phyloP scores from a whole-genome alignment of 1,139 yeast genomes.

The Candida mesenterica region DNA sequence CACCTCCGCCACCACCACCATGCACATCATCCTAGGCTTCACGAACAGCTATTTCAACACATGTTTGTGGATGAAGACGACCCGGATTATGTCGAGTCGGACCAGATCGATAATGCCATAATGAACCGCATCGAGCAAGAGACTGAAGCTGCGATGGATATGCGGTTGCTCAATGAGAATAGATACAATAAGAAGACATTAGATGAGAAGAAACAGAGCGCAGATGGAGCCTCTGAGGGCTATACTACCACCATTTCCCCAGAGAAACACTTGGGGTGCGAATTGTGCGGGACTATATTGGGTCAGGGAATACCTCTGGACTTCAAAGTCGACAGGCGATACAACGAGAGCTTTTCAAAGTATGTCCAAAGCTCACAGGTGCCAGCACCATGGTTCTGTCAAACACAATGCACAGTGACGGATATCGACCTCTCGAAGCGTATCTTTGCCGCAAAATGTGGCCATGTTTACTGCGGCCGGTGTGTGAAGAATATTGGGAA shows the following conservation, averaged over 20 bases:
- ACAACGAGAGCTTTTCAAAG: conserved; percentile 25
- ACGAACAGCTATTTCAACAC: neutral
- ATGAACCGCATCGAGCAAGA: conserved; percentile 44
- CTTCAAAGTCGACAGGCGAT: conserved; percentile 36
- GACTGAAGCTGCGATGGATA: conserved; percentile 36
- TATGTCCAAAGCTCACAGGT: conserved; percentile 33
- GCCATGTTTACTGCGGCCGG: conserved; percentile 85
- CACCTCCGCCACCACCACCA: neutral
- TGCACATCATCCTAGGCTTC: neutral
- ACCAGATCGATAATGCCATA: conserved; percentile 29
- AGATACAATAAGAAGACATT: conserved; percentile 29
- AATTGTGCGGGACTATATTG: conserved; percentile 64
- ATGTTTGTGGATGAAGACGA: conserved; percentile 6
- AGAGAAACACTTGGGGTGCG: conserved; percentile 49
- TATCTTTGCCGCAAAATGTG: conserved; percentile 71
- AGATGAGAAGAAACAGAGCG: conserved; percentile 28
- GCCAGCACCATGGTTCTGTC: conserved; percentile 66
- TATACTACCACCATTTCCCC: conserved; percentile 41
- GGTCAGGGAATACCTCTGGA: conserved; percentile 69
- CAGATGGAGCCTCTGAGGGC: conserved; percentile 20
- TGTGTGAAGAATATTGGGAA: conserved; percentile 64
- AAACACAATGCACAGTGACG: conserved; percentile 44
- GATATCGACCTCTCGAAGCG: conserved; percentile 67
- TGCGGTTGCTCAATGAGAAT: conserved; percentile 32
- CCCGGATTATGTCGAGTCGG: conserved; percentile 9